Evolutionary conservation across 83 land plant species (phyloP).

Genomic region (Picea mariana): DNA sequence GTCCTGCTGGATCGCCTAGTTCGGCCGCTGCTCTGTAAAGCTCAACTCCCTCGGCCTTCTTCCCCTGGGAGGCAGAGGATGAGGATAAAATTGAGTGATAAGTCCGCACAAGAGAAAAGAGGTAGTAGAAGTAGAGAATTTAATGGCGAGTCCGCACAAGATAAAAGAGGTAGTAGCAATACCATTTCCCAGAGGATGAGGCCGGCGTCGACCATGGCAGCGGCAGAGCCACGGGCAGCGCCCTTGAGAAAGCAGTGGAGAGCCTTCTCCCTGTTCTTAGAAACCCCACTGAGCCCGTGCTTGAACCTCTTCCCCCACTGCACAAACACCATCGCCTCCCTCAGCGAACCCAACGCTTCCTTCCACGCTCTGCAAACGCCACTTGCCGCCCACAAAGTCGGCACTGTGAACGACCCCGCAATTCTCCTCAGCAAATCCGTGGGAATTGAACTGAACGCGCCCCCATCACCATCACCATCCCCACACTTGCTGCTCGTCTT

Average conservation of each 20-base stretch:
- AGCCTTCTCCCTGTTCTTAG: conserved; percentile 54
- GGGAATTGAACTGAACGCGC: conserved; percentile 49
- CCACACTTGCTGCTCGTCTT: no score
- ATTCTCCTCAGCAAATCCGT: conserved; percentile 60
- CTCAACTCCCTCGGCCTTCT: conserved; percentile 46
- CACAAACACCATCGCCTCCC: conserved; percentile 76
- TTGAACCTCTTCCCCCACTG: conserved; percentile 81
- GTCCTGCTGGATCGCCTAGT: conserved; percentile 80
- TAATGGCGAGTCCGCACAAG: background rate
- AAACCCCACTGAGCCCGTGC: conserved; percentile 70
- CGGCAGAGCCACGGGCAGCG: conserved; percentile 72
- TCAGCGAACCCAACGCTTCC: conserved; percentile 70
- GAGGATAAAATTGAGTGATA: background rate
- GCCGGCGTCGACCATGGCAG: conserved; percentile 97
- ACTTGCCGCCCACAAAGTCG: conserved; percentile 61
- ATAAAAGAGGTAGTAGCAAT: background rate
- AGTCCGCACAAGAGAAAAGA: background rate
- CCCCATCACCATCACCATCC: background rate
- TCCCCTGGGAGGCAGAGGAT: conserved; percentile 37
- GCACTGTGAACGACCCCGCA: conserved; percentile 51
- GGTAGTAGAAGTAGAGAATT: no score
- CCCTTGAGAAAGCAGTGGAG: conserved; percentile 76
- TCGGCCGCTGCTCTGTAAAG: conserved; percentile 75
- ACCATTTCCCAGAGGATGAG: conserved; percentile 85
- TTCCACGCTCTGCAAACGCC: conserved; percentile 78